Evolutionary conservation across 2,329 filamentous ascomycete species (phyloP), one percentile per base, ranked within the genome.

Genomic region (Epichloe bromicola): DNA sequence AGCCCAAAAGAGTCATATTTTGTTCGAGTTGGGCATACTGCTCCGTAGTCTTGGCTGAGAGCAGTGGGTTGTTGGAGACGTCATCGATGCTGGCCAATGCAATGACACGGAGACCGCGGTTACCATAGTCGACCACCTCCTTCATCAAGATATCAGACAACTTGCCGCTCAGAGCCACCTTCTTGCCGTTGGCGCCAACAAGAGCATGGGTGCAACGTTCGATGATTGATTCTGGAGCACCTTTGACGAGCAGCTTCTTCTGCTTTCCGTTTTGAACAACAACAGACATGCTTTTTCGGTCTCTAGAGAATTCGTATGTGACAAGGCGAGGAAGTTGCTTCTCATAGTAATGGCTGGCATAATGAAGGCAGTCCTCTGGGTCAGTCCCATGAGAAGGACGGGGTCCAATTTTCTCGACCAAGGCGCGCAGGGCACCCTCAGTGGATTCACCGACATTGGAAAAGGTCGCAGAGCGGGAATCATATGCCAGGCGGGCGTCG

Each of bases 271-370:
- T 76, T 57, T 85, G 78, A 55, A 94, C 88, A 53, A 97, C 73
- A 37, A 98, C 94, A 46, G 93, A 98, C 93, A 98, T 98, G 70
- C 91, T 97, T 80, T 98, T 98, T 56, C 93, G 82, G 68, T 98
- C 93, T 60, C 93, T 83, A 1, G 93, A 97, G 70, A 98, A 98
- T 66, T 98, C 93, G 61, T 88, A 98, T 11, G 89, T 95, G 8
- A 90, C 85, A 51, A 95, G 75, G 41, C 85, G 82, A 49, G 82
- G 80, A 47, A 83, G 79, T 58, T 80, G 78, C 58, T 81, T 76
- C 70, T 95, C 90, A 65, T 95, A 96, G 70, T 83, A 83, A 57
- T 82, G 78, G 72, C 89, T 97, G 53, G 88, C 83, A 60, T 85
- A 80, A 70, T 97, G 86, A 40, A 93, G 76, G 56, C 81, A 80